Conservation (phyloP, 257 asterid genomes). For the Rauvolfia tetraphylla region DNA sequence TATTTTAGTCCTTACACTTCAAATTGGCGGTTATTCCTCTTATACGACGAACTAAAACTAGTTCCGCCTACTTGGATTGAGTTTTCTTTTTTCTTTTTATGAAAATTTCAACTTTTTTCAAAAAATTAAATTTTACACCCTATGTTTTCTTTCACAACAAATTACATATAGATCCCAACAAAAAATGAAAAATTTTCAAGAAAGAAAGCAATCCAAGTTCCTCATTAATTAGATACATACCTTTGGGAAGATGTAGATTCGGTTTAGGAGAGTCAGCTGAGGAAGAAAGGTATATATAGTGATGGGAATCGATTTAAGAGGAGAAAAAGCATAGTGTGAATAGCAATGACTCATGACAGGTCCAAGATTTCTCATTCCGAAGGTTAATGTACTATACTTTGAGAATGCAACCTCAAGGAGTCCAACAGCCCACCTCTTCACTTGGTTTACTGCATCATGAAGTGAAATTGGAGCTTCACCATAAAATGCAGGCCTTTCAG, state of each 20-base stretch:
- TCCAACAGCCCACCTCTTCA: slow-evolving; percentile 44
- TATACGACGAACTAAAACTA: no score
- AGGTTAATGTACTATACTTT: slow-evolving; percentile 50
- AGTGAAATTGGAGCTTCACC: slow-evolving; percentile 68
- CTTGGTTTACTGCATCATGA: slow-evolving; percentile 47
- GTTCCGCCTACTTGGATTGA: no score
- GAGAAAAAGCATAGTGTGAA: slow-evolving; percentile 56
- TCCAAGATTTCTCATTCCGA: slow-evolving; percentile 44
- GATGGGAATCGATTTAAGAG: slow-evolving; percentile 53
- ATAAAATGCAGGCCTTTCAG: slow-evolving; percentile 64
- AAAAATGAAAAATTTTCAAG: no score
- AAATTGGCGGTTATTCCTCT: no score
- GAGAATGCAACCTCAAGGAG: slow-evolving; percentile 61
- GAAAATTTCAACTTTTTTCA: no score
- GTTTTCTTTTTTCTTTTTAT: no score
- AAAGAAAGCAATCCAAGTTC: no score
- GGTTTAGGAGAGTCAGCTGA: slow-evolving; percentile 46
- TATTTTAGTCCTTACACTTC: no score
- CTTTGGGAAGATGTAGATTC: slow-evolving; percentile 57
- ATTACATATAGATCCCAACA: no score
- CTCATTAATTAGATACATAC: slow-evolving; percentile 21
- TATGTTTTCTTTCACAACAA: no score
- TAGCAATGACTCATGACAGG: slow-evolving; percentile 46
- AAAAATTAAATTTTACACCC: no score
- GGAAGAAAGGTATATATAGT: slow-evolving; percentile 60